A percentile compares a stretch with the other conserved stretches of the same genome.
Evolutionary conservation across 208 protist species (phyloP).

Genomic region (Dictyostelium gargantuum): DNA sequence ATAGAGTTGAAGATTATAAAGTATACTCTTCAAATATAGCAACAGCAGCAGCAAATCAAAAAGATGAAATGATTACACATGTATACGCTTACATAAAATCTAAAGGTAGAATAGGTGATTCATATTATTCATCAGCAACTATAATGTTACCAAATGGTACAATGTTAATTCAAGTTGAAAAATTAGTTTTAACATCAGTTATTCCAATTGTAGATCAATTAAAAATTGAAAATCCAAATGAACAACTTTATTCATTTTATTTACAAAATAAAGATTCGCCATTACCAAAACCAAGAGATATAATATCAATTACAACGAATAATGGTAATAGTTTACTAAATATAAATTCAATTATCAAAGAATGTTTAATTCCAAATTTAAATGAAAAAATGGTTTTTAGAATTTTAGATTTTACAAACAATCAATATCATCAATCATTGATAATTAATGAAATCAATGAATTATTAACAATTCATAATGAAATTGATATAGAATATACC

Average conservation of each 20-base stretch:
- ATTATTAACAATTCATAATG: neutral
- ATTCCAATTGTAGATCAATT: neutral
- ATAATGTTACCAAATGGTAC: neutral
- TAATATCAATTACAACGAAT: no score
- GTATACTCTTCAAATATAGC: neutral
- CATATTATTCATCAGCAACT: neutral
- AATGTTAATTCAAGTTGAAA: neutral
- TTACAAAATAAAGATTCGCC: neutral
- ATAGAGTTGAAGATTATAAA: neutral
- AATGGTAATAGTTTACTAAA: no score
- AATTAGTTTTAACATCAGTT: neutral
- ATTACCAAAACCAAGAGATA: no score
- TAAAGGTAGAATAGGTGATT: neutral
- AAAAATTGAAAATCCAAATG: neutral
- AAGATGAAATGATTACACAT: neutral
- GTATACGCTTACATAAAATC: neutral
- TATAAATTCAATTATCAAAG: no score
- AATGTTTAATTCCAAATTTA: neutral
- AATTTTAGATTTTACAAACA: neutral
- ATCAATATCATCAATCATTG: neutral
- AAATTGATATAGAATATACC: neutral
- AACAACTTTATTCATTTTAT: neutral
- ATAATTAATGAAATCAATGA: neutral
- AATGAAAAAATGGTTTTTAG: neutral
- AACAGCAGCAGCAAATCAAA: neutral